These are phyloP conservation scores for Malassezia nana DNA, from an alignment of 1,284 basidiomycete genomes.

Conservation along the genomic window DNA sequence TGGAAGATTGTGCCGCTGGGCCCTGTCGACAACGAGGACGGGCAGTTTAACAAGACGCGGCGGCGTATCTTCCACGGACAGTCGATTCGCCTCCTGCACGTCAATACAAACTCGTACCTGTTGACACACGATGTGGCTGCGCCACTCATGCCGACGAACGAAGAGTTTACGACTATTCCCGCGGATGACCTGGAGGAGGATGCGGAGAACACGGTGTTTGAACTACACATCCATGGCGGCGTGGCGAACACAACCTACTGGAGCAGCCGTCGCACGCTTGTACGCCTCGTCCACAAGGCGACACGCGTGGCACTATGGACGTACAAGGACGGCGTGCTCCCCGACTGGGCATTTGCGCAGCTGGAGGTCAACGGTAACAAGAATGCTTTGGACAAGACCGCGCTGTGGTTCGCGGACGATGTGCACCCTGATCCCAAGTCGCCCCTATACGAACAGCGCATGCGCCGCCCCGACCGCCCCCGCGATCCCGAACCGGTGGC, in stretches of 20 bases:
- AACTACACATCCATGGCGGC: constrained; percentile 28
- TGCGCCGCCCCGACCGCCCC: constrained; percentile 42
- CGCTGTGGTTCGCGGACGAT: constrained; percentile 78
- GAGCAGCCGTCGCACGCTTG: constrained; percentile 31
- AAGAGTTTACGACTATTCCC: constrained; percentile 65
- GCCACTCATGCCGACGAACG: constrained; percentile 91
- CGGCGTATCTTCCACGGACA: constrained; percentile 81
- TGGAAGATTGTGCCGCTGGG: constrained; percentile 94
- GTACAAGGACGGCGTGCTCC: constrained; percentile 63
- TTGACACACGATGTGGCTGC: constrained; percentile 96
- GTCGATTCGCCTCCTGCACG: constrained; percentile 75
- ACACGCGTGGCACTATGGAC: constrained; percentile 94
- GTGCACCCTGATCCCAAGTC: constrained; percentile 57
- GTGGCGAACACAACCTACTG: constrained; percentile 17
- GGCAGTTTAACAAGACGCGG: constrained; percentile 57
- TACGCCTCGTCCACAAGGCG: constrained; percentile 62
- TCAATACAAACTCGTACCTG: constrained; percentile 70
- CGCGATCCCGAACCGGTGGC: constrained; percentile 70
- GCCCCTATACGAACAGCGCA: constrained; percentile 30
- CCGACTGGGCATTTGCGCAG: constrained; percentile 93
- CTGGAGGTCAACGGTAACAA: constrained; percentile 99
- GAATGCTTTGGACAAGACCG: constrained; percentile 69
- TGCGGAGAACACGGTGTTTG: constrained; percentile 50
- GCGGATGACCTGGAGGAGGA: constrained; percentile 61
- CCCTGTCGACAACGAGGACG: constrained; percentile 54